Base-by-base conservation (phyloP, 1,284 basidiomycete genomes). In the Austroboletus niveus region DNA sequence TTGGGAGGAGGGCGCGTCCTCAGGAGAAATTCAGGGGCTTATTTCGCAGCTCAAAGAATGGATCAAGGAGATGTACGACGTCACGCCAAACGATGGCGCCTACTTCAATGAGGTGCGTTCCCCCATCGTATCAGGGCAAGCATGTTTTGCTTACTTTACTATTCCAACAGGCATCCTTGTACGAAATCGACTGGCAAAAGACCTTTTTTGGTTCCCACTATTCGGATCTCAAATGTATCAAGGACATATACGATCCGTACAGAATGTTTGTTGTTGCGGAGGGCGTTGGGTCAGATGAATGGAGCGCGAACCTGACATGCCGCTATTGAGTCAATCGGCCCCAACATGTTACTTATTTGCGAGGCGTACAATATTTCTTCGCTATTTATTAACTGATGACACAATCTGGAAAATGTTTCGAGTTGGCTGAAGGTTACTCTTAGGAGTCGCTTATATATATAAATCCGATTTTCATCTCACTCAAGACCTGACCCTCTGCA, bases 161-260 rank as follows among this genome's bases (percentile, higher is more conserved):
- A 24, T 24, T 14, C 8, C 7, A 10, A 31, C 47, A 77, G 76
- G 75, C 69, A 3, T 75, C 72, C 4, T 52, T 73, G 34, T 72
- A 70, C 38, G 60, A 78, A 55, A 55, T 59, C 11, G 53, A 77
- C 46, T 72, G 67, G 49, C 59, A 71, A 56, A 54, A 66, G 41
- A 68, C 71, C 0, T 77, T 75, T 64, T 79, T 75, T 51, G 75
- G 77, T 1, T 58, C 68, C 5, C 74, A 79, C 55, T 76, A 75
- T 48, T 32, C 54, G 2, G 58, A 53, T 22, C 59, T 78, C 12
- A 70, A 68, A 48, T 53, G 45, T 0, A 75, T 80, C 62, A 79
- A 79, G 59, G 51, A 60, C n/a, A 69, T 53, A 43, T 75, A 76
- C 55, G 78, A 80, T 55, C 71, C 73, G 1, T 42, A 65, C 12